phyloP scores from a whole-genome alignment of 2,329 filamentous ascomycete species.

The Hymenotorrendiella dingleyae region DNA sequence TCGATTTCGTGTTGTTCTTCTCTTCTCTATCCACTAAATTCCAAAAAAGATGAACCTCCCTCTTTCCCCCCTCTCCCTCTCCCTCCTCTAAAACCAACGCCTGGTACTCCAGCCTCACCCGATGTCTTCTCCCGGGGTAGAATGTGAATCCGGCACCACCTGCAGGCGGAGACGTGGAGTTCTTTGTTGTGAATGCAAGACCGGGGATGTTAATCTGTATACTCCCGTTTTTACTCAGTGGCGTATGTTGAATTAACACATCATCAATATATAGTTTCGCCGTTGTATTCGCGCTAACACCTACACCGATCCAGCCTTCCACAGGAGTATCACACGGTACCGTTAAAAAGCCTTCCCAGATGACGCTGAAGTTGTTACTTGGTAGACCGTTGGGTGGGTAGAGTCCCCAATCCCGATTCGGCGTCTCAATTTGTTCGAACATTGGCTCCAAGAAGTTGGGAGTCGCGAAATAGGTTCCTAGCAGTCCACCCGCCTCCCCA shows the following conservation, averaged over 20 bases:
- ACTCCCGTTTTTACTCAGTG: slow-evolving; percentile 25
- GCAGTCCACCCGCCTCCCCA: slow-evolving; percentile 33
- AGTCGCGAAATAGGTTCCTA: slow-evolving; percentile 37
- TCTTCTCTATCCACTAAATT: slow-evolving; percentile 39
- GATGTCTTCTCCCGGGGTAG: not conserved
- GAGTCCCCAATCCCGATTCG: slow-evolving; percentile 39
- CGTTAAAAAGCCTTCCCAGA: slow-evolving; percentile 37
- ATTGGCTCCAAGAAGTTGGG: slow-evolving; percentile 33
- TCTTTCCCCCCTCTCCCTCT: slow-evolving; percentile 37
- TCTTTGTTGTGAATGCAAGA: not conserved
- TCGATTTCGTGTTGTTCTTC: slow-evolving; percentile 23
- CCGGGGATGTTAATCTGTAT: slow-evolving; percentile 27
- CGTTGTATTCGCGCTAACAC: slow-evolving; percentile 36
- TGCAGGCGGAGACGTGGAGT: not conserved
- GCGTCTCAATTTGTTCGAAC: slow-evolving; percentile 31
- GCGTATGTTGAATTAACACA: slow-evolving; percentile 27
- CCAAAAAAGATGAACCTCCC: slow-evolving; percentile 39
- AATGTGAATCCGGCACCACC: not conserved
- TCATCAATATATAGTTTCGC: slow-evolving; percentile 35
- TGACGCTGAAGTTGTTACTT: slow-evolving; percentile 40
- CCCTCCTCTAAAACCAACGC: slow-evolving; percentile 26
- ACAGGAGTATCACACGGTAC: slow-evolving; percentile 35
- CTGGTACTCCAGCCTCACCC: not conserved
- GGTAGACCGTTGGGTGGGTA: slow-evolving; percentile 37
- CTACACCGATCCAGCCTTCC: slow-evolving; percentile 39